A percentile compares a stretch with the other conserved stretches of the same genome.
Evolutionary conservation across 2,329 filamentous ascomycete genomes (phyloP).

Genomic region (Alternaria solani): DNA sequence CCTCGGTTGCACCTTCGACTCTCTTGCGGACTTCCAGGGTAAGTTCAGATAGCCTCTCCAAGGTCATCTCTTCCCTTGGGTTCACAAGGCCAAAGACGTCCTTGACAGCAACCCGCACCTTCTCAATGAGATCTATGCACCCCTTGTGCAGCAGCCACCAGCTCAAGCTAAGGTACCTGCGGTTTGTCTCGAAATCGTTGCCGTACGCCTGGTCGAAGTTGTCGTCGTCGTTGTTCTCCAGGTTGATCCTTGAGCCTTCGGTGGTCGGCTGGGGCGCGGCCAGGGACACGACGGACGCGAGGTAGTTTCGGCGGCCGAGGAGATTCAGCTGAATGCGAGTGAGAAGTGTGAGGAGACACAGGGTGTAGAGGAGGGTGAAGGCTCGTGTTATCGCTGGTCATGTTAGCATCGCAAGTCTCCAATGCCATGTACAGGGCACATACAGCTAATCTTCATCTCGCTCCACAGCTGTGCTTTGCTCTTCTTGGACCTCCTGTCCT

Average conservation of each 20-base stretch:
- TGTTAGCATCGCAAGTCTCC: constrained; percentile 26
- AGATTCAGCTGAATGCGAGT: constrained; percentile 97
- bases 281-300: constrained; percentile 92
- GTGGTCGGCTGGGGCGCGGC: constrained; percentile 72
- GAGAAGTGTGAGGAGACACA: constrained; percentile 87
- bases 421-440: constrained; percentile 45
- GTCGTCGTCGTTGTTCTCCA: constrained; percentile 94
- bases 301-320: constrained; percentile 91
- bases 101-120: constrained; percentile 84
- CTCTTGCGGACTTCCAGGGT: constrained; percentile 83
- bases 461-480: constrained; percentile 96
- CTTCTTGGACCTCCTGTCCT: constrained; percentile 67
- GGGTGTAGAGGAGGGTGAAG: constrained; percentile 90
- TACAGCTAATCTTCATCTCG: constrained; percentile 94
- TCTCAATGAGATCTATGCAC: constrained; percentile 81
- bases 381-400: constrained; percentile 81
- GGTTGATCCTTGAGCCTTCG: constrained; percentile 77
- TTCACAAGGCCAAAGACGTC: constrained; percentile 90
- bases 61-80: constrained; percentile 84
- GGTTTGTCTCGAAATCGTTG: constrained; percentile 94
- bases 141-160: constrained; percentile 97
- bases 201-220: constrained; percentile 82
- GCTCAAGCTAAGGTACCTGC: constrained; percentile 93
- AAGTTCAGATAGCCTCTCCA: constrained; percentile 80
- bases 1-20: constrained; percentile 77